Conservation (phyloP, 2,329 filamentous ascomycete species). For the Botryotinia globosa region DNA sequence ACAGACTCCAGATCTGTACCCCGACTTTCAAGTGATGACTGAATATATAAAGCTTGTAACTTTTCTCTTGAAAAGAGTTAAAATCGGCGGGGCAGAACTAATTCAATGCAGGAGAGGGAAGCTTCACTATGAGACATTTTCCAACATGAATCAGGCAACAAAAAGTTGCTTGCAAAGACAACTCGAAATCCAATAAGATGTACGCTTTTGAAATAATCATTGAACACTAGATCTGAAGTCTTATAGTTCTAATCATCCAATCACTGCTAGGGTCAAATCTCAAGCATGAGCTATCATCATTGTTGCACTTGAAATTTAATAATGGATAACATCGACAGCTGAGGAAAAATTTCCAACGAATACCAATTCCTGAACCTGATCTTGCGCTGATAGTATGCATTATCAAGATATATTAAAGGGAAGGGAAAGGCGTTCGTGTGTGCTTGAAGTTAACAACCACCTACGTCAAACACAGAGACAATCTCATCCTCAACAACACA, state of each 20-base stretch:
- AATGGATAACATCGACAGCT: too few relatives aligned
- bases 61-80: background rate
- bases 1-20: background rate
- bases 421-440: background rate
- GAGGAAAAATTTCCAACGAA: too few relatives aligned
- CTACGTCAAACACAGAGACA: background rate
- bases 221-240: too few relatives aligned
- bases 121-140: too few relatives aligned
- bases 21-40: background rate
- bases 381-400: background rate
- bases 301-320: background rate
- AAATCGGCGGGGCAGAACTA: background rate
- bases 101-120: background rate
- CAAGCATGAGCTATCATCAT: background rate
- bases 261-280: too few relatives aligned
- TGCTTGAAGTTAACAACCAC: background rate
- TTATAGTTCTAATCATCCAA: background rate
- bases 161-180: background rate
- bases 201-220: background rate
- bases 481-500: background rate
- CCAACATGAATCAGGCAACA: fast-evolving
- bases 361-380: background rate
- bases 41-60: background rate
- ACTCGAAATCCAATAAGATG: background rate
- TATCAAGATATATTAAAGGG: background rate